phyloP scores from a whole-genome alignment of 257 asterid species.

The Salvia miltiorrhiza region DNA sequence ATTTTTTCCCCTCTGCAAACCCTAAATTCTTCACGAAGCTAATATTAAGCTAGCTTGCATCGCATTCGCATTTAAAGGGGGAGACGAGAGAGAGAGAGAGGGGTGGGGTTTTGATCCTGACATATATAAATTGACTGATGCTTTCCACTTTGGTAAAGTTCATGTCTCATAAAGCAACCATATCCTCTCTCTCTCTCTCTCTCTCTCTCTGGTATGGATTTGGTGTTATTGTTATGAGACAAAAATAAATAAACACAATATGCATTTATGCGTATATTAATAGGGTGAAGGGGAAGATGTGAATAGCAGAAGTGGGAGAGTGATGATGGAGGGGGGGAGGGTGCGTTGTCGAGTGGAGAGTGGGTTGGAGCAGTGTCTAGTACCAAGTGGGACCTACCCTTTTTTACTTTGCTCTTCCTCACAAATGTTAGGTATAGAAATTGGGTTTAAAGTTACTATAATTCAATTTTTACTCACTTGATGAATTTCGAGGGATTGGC shows the following conservation, averaged over 20 bases:
- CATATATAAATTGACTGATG: not conserved
- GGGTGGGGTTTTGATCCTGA: not conserved
- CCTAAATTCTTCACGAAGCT: not conserved
- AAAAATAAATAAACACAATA: not conserved
- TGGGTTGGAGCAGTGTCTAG: constrained; percentile 12
- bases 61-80: too few relatives aligned
- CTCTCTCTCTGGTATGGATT: not conserved
- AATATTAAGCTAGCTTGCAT: too few relatives aligned
- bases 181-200: not conserved
- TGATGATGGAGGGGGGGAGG: not conserved
- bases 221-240: not conserved
- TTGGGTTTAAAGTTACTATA: too few relatives aligned
- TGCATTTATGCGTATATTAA: not conserved
- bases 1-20: constrained; percentile 13
- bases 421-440: too few relatives aligned
- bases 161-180: constrained; percentile 22
- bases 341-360: constrained; percentile 44
- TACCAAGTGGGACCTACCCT: too few relatives aligned
- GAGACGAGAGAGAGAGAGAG: not conserved
- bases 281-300: not conserved
- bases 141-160: constrained; percentile 32
- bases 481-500: too few relatives aligned
- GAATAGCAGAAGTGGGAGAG: constrained; percentile 16
- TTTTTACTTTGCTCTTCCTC: too few relatives aligned
- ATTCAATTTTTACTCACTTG: too few relatives aligned